Evolutionary conservation across 1,284 basidiomycete species (phyloP), one percentile per base, ranked within the genome.

Genomic region (Meripilus lineatus): DNA sequence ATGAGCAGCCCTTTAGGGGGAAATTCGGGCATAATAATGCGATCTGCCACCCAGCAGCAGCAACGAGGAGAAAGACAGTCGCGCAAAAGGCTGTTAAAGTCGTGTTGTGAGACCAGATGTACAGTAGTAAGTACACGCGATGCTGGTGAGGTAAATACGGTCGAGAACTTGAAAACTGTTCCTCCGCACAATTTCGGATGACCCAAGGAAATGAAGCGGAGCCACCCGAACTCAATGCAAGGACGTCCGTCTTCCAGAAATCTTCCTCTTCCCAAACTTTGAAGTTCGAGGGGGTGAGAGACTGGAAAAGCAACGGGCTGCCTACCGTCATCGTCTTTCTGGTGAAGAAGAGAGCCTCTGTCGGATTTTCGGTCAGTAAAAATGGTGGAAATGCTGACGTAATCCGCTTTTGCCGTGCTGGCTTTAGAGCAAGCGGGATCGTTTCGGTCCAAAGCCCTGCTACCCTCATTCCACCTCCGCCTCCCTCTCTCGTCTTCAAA

Each of bases 141-240:
- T 11, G n/a, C n/a, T n/a, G n/a, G n/a, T n/a, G n/a, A n/a, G n/a
- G n/a, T n/a, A n/a, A 37, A 46, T 43, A 33, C 43, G 32, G 15
- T 32, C 28, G 40, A 10, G 34, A 39, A 23, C 24, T 5, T 48
- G 50, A 47, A 22, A 50, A 46, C 66, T 87, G 72, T 88, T 66
- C 72, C 83, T 72, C 76, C 67, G 64, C 82, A 77, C 69, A 89
- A 89, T 89, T 89, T 83, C 83, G 77, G 70, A 71, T 68, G 67
- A 69, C 76, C 75, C 77, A 79, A 68, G 59, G 44, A 55, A 54
- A 49, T n/a, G n/a, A 54, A 63, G 17, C 13, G 69, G 67, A 72
- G 72, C 64, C 58, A 65, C 59, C 73, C 84, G 80, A 83, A 89
- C 86, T 89, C 86, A 88, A 87, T 76, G 82, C 68, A 74, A 83